phyloP scores from a whole-genome alignment of 164 flowering plant species.

The Vitis amurensis region DNA sequence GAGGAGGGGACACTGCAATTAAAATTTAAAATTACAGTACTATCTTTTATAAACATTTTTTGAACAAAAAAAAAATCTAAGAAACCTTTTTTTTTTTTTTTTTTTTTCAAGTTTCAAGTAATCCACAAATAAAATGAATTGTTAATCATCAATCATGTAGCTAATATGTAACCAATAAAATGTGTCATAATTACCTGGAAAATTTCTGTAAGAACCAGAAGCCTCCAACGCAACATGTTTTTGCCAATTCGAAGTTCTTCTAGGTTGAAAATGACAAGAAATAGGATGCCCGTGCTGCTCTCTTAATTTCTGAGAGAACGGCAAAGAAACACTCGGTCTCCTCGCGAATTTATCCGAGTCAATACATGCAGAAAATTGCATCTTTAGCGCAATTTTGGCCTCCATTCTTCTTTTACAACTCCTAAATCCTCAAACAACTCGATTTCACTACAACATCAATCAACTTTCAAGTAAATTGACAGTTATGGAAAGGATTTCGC shows the following conservation, averaged over 20 bases:
- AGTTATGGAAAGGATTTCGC: no score
- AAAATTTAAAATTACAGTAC: no score
- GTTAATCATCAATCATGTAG: background rate
- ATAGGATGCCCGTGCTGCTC: constrained; percentile 17
- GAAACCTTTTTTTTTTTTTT: no score
- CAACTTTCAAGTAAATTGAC: no score
- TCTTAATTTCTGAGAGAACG: constrained; percentile 12
- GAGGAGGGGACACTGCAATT: no score
- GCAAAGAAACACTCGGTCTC: constrained; percentile 31
- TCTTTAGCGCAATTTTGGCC: constrained; percentile 26
- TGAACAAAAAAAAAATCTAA: no score
- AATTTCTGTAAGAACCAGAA: constrained; percentile 50
- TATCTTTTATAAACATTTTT: no score
- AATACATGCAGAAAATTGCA: constrained; percentile 33
- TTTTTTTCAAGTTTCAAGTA: no score
- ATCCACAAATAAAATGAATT: no score
- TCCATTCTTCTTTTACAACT: constrained; percentile 33
- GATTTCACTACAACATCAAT: no score
- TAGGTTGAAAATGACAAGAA: constrained; percentile 20
- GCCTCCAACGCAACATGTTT: constrained; percentile 29
- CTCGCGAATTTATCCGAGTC: constrained; percentile 22
- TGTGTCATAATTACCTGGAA: constrained; percentile 40
- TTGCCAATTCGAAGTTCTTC: constrained; percentile 7
- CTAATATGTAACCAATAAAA: background rate
- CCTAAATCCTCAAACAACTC: background rate